Evolutionary conservation across 441 rosid species (phyloP).

Genomic region (Manihot esculenta): DNA sequence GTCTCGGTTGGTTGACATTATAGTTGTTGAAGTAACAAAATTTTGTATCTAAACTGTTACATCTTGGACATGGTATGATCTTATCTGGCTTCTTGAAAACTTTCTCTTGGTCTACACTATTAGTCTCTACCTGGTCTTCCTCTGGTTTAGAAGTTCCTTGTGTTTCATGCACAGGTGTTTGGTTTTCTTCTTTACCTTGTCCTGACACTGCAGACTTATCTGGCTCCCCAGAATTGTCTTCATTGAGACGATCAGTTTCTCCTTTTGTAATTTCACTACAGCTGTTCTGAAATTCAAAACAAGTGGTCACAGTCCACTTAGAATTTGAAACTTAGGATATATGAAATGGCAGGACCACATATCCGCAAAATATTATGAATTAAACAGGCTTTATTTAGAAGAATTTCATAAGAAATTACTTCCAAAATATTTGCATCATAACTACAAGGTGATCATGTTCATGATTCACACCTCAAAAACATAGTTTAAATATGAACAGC

Average conservation of each 20-base stretch:
- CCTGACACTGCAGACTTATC: constrained; percentile 20
- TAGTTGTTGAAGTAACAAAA: constrained; percentile 79
- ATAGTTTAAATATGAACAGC: not conserved
- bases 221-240: constrained; percentile 20
- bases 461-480: not conserved
- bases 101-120: constrained; percentile 46
- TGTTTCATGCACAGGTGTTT: constrained; percentile 21
- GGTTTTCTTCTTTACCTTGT: constrained; percentile 23
- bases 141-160: constrained; percentile 21
- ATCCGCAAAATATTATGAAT: not conserved
- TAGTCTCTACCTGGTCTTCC: constrained; percentile 34
- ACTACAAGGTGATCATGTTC: not conserved
- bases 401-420: not conserved
- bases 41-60: constrained; percentile 75
- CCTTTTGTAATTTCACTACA: constrained; percentile 27
- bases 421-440: not conserved
- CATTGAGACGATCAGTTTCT: constrained; percentile 18
- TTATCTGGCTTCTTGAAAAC: constrained; percentile 69
- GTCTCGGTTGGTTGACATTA: constrained; percentile 77
- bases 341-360: not conserved
- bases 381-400: not conserved
- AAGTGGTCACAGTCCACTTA: not conserved
- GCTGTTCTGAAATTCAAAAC: constrained; percentile 30
- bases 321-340: not conserved
- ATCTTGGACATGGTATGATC: constrained; percentile 67